Evolutionary conservation across 129 eudicot species (phyloP).

Genomic region (Oenanthe sinensis): DNA sequence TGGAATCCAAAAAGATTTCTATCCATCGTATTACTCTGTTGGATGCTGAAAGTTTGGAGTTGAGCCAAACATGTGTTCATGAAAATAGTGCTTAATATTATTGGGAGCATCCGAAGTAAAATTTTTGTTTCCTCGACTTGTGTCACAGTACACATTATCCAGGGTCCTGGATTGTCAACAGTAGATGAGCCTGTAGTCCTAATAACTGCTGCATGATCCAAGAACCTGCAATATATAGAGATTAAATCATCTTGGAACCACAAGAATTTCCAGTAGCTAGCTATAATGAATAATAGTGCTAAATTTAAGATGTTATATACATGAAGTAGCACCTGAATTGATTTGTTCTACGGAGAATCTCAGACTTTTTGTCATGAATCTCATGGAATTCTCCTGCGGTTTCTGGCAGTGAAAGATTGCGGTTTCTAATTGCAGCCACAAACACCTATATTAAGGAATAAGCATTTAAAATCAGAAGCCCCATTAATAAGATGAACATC

Average conservation of each 20-base stretch:
- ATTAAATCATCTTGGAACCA: slow-evolving; percentile 2
- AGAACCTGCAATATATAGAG: slow-evolving; percentile 28
- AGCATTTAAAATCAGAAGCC: not conserved
- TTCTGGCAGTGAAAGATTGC: slow-evolving; percentile 50
- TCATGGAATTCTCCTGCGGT: slow-evolving; percentile 51
- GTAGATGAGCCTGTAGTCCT: slow-evolving; percentile 21
- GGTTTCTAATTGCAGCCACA: slow-evolving; percentile 57
- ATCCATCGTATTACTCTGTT: slow-evolving; percentile 71
- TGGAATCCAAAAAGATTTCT: slow-evolving; percentile 45
- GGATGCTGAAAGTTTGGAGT: slow-evolving; percentile 72
- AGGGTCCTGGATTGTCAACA: slow-evolving; percentile 27
- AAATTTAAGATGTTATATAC: not conserved
- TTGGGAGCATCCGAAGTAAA: slow-evolving; percentile 64
- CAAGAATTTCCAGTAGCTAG: not conserved
- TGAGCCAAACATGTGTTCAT: slow-evolving; percentile 78
- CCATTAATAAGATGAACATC: not conserved
- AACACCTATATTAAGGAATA: slow-evolving; percentile 37
- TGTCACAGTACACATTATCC: slow-evolving; percentile 62
- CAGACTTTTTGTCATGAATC: slow-evolving; percentile 40
- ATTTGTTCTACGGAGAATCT: slow-evolving; percentile 48
- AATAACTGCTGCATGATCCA: slow-evolving; percentile 59
- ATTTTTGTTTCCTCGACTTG: slow-evolving; percentile 76
- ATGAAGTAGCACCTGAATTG: slow-evolving; percentile 45
- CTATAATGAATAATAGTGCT: not conserved
- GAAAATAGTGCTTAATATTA: slow-evolving; percentile 62